phyloP scores from a whole-genome alignment of 176 grass and related monocot genomes.

The Carex myosuroides region DNA sequence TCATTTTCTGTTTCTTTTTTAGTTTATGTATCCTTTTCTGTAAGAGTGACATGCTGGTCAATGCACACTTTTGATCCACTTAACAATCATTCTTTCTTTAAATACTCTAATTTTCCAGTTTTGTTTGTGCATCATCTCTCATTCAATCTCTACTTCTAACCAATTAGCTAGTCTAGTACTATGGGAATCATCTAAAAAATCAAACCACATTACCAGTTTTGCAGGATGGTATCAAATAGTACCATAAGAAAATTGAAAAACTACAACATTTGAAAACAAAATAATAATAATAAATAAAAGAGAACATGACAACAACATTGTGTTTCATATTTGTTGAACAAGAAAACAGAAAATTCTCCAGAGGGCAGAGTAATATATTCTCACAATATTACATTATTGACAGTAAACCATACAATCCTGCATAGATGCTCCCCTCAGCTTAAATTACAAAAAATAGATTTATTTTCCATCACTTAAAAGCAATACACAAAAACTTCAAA shows the following conservation, averaged over 20 bases:
- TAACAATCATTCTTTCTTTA: no score
- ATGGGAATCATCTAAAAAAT: background rate
- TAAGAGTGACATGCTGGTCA: background rate
- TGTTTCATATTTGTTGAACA: background rate
- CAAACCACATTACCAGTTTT: no score
- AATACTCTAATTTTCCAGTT: background rate
- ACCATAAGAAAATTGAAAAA: no score
- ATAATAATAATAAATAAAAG: no score
- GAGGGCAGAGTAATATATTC: background rate
- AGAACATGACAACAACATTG: background rate
- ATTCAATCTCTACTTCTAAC: background rate
- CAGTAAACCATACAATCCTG: background rate
- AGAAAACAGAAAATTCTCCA: conserved; percentile 5
- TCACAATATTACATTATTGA: conserved; percentile 15
- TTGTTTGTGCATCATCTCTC: background rate
- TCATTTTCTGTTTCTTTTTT: background rate
- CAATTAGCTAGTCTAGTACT: background rate
- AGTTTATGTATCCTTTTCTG: background rate
- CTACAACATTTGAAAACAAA: no score
- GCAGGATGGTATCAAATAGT: no score
- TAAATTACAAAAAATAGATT: conserved; percentile 15
- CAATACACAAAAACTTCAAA: background rate
- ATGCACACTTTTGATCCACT: background rate
- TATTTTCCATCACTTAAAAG: conserved; percentile 11
- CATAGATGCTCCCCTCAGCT: background rate